Conservation (phyloP, 129 eudicot genomes). For the Chrysanthemum seticuspe region DNA sequence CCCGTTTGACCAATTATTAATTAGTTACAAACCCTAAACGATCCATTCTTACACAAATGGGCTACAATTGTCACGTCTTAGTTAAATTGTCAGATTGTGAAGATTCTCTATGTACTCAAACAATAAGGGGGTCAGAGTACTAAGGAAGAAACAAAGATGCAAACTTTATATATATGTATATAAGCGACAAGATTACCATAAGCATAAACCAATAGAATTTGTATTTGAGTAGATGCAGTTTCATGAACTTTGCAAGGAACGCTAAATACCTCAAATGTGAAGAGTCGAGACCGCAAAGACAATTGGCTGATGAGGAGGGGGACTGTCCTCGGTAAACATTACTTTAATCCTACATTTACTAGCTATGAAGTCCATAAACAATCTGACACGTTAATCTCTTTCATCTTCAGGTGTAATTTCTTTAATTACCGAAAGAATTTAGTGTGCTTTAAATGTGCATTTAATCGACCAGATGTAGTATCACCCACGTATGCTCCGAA, state of each 20-base stretch:
- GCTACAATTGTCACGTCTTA: too few relatives aligned
- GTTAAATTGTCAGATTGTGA: too few relatives aligned
- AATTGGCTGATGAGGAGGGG: slow-evolving; percentile 74
- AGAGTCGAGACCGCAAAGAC: slow-evolving; percentile 61
- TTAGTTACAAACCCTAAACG: too few relatives aligned
- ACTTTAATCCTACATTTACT: slow-evolving; percentile 16
- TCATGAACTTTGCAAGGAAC: slow-evolving; percentile 92
- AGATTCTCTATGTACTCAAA: slow-evolving; percentile 3
- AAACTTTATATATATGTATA: neutral
- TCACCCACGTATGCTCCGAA: too few relatives aligned
- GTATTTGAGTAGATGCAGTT: slow-evolving; percentile 64
- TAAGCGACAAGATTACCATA: neutral
- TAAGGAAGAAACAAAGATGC: neutral
- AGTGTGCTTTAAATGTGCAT: too few relatives aligned
- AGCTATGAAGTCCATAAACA: neutral
- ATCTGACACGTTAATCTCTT: slow-evolving; percentile 1
- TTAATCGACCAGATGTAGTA: too few relatives aligned
- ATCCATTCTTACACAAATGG: too few relatives aligned
- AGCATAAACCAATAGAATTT: slow-evolving; percentile 10
- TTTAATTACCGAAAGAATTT: slow-evolving; percentile 66
- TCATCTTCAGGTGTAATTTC: slow-evolving; percentile 65
- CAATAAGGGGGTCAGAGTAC: neutral
- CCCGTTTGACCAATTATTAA: too few relatives aligned
- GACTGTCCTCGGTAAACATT: slow-evolving; percentile 83
- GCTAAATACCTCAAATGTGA: slow-evolving; percentile 79